Evolutionary conservation across 495 filamentous ascomycete genomes (phyloP), one percentile per base, ranked within the genome.

Genomic region (Penicillium paradoxum): DNA sequence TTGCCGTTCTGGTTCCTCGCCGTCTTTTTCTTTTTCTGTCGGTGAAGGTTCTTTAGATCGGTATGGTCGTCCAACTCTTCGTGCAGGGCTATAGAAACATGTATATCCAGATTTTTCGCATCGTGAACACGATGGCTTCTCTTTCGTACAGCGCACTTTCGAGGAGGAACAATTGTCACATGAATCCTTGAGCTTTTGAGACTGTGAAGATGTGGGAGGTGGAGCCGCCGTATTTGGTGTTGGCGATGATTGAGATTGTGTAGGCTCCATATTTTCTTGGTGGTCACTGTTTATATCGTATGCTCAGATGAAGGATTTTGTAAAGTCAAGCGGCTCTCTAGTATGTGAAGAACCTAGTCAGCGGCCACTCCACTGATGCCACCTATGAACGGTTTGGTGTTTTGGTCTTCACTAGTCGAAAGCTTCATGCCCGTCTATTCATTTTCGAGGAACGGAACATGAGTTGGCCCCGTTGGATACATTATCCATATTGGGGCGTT

Each of bases 21-120:
- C n/a, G 2, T n/a, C n/a, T n/a, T n/a, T n/a, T n/a, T 51, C 37
- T 15, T 21, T 39, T 7, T n/a, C 25, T 41, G n/a, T 25, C 27
- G 22, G 9, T 21, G 44, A 40, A n/a, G 33, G 40, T 21, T 45
- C 39, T 22, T 34, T 30, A 41, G 45, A 37, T 46, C 45, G 49
- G 43, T 54, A 38, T 19, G 57, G 57, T 15, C 57, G 57, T 21
- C 57, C 57, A 33, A 56, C 50, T 6, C 61, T 64, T 32, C 64
- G 61, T 32, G 72, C 70, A 45, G 62, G 62, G 49, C 72, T 70
- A 57, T 73, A 75, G 29, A 71, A 66, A 54, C 72, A 75, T 51
- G 57, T 58, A 39, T 65, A 59, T 1, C 59, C 63, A 34, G 68
- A 42, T 40, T 69, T 63, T 7, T 51, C 45, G 53, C 72, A 75